Percentiles rank a stretch among this genome's conserved stretches.
These are phyloP conservation scores for Cutaneotrichosporon spelunceum DNA, from an alignment of 1,284 basidiomycete species.

Conservation along the genomic window DNA sequence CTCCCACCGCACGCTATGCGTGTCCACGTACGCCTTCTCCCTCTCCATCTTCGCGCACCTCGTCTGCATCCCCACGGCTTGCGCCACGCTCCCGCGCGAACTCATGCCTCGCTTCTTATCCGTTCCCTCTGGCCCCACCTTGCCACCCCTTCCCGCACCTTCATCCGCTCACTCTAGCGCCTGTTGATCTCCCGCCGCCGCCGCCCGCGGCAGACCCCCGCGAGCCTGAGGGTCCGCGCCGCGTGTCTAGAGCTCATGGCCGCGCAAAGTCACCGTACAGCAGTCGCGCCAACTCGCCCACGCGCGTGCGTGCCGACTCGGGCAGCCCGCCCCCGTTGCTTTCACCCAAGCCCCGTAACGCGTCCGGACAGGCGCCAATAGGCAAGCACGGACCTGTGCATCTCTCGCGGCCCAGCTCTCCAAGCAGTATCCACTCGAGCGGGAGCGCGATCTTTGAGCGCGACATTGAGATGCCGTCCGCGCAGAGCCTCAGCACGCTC, in stretches of 20 bases:
- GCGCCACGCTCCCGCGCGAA: background rate
- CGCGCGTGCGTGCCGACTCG: conserved; percentile 17
- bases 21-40: background rate
- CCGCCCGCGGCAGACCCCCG: conserved; percentile 45
- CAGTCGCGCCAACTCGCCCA: conserved; percentile 37
- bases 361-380: background rate
- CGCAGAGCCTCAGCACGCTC: conserved; percentile 36
- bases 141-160: conserved; percentile 1
- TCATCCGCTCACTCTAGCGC: conserved; percentile 23
- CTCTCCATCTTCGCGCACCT: background rate
- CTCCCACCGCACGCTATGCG: background rate
- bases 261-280: conserved; percentile 35
- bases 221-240: conserved; percentile 35
- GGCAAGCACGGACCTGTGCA: background rate
- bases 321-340: conserved; percentile 22
- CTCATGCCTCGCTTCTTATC: background rate
- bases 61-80: background rate
- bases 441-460: conserved; percentile 51
- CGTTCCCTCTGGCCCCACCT: background rate
- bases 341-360: conserved; percentile 19
- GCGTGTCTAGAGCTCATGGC: conserved; percentile 39
- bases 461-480: conserved; percentile 46
- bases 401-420: conserved; percentile 40
- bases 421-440: conserved; percentile 45
- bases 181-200: conserved; percentile 48